Evolutionary conservation across 2,329 filamentous ascomycete species (phyloP).

Genomic region (Hypoxylon sp.): DNA sequence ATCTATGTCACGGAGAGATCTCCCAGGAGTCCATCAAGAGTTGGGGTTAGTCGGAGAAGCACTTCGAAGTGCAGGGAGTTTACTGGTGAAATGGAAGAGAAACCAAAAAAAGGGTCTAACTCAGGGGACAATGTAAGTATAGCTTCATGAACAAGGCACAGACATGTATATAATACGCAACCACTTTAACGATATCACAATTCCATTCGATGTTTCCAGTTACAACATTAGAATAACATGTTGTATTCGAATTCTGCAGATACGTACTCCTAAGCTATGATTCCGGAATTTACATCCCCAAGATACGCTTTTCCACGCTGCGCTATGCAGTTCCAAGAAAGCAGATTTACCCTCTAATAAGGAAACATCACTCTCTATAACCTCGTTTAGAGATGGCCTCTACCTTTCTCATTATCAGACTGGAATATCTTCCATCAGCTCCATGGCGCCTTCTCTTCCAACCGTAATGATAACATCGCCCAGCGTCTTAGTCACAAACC

Average conservation of each 20-base stretch:
- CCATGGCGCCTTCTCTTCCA: conserved; percentile 73
- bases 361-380: not conserved
- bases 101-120: too few relatives aligned
- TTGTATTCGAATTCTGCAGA: not conserved
- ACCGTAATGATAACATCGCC: conserved; percentile 82
- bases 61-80: too few relatives aligned
- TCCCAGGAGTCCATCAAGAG: too few relatives aligned
- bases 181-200: too few relatives aligned
- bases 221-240: not conserved
- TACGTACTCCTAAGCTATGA: too few relatives aligned
- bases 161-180: too few relatives aligned
- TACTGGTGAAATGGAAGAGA: too few relatives aligned
- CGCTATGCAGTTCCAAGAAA: conserved; percentile 12
- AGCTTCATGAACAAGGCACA: too few relatives aligned
- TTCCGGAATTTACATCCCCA: not conserved
- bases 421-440: conserved; percentile 80
- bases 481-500: conserved; percentile 78
- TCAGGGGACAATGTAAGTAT: too few relatives aligned
- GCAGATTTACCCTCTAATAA: not conserved
- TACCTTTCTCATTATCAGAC: conserved; percentile 58
- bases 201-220: too few relatives aligned
- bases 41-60: too few relatives aligned
- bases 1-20: too few relatives aligned
- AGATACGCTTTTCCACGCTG: not conserved
- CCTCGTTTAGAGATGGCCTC: not conserved